Evolutionary conservation across 768 basidiomycete genomes (phyloP).

Genomic region (Tylopilus balloui): DNA sequence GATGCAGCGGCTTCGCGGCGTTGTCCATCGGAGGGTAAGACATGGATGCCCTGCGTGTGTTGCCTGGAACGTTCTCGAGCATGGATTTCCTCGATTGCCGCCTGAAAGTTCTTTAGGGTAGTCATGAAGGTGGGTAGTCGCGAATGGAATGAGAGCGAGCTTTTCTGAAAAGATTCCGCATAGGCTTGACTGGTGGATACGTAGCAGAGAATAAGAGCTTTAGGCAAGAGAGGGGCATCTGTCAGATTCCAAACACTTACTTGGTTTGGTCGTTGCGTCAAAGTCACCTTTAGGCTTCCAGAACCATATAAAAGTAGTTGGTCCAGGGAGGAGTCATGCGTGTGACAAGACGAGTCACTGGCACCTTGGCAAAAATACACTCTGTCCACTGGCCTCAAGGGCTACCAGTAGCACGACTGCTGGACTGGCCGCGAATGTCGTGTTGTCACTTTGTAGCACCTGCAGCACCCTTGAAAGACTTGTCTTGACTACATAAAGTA

Average conservation of each 20-base stretch:
- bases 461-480: background rate
- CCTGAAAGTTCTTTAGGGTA: constrained; percentile 44
- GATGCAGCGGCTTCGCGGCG: constrained; percentile 43
- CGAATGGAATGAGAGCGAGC: background rate
- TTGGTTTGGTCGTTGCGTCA: background rate
- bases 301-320: background rate
- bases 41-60: constrained; percentile 32
- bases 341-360: constrained; percentile 7
- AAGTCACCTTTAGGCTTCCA: background rate
- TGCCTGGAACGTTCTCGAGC: constrained; percentile 64
- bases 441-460: background rate
- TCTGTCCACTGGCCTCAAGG: no score
- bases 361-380: background rate
- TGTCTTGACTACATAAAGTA: no score
- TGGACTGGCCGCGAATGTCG: background rate
- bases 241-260: constrained; percentile 1
- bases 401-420: no score
- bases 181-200: constrained; percentile 7
- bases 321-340: background rate
- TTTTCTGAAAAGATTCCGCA: constrained; percentile 13
- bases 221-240: background rate
- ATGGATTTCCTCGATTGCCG: constrained; percentile 74
- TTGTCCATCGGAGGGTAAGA: constrained; percentile 30
- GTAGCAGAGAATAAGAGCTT: background rate
- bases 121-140: constrained; percentile 22